Base-by-base conservation (phyloP, 495 filamentous ascomycete genomes). In the Chlorociboria aeruginascens region DNA sequence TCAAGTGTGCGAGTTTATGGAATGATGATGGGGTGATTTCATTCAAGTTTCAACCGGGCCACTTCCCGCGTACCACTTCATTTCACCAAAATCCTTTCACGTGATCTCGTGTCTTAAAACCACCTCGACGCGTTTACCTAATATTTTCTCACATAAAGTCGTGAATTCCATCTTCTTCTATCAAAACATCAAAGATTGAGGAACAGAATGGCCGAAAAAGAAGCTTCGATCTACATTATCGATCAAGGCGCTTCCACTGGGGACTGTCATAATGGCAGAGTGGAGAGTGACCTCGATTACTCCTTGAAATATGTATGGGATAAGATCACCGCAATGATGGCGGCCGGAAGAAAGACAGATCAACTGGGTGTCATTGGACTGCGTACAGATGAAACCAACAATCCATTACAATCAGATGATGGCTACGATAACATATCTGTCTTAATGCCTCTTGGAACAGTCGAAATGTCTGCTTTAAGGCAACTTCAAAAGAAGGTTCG, bases 241-340 rank as follows among this genome's bases (percentile, higher is more conserved):
- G 90, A 97, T 63, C 71, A 94, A 20, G 89, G 86, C 42, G 66
- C 63, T 52, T 86, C 92, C 14, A 97, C 95, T 86, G 82, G 76
- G 39, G 69, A 85, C 57, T 76, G 71, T 50, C 75, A 77, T 51
- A 70, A 81, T 69, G 88, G 81, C n/a, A 79, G 93, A 42, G 56
- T 63, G 7, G 72, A 89, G 58, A 82, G 85, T 12, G 85, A 97
- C 64, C 77, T 97, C 3, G 86, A 95, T 46, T 97, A 78, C 73
- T 75, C 80, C 14, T 82, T 97, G 84, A 77, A 77, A 46, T 99
- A 95, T 71, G 78, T 99, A 41, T 99, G 92, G 92, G 92, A 96
- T 63, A 88, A 81, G 56, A 93, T 97, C 55, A 86, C 86, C 0
- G 79, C 74, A 16, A 94, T 86, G 8, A 79, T 98, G 48, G 73